A percentile compares a stretch with the other conserved stretches of the same genome.
Conservation (phyloP, 208 protist genomes). For the Leishmania major region DNA sequence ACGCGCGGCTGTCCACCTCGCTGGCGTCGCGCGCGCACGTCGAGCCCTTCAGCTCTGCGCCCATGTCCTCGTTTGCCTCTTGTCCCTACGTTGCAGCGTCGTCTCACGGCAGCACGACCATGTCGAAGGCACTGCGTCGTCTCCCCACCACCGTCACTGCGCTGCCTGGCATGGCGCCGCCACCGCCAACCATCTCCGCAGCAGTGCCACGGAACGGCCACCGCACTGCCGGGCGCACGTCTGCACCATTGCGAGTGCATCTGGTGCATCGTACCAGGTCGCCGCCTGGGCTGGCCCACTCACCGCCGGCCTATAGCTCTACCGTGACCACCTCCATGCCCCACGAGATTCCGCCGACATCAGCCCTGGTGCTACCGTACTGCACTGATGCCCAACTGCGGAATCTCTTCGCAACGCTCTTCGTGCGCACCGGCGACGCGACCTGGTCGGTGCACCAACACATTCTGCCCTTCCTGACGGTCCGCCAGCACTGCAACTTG, state of each 20-base stretch:
- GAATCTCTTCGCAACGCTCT: constrained; percentile 5
- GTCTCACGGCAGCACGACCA: neutral
- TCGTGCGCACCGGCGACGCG: neutral
- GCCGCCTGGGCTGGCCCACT: neutral
- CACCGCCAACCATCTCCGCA: neutral
- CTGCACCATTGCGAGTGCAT: neutral
- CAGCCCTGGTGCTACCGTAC: constrained; percentile 6
- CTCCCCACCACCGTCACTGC: neutral
- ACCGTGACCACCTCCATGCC: neutral
- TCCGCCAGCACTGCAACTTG: constrained; percentile 9
- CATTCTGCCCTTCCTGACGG: constrained; percentile 21
- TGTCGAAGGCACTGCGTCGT: neutral
- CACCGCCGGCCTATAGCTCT: neutral
- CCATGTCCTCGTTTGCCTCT: neutral
- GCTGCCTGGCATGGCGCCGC: neutral
- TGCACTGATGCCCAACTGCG: constrained; percentile 5
- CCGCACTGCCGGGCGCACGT: neutral
- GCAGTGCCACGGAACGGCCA: neutral
- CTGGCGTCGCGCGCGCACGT: neutral
- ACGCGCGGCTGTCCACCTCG: neutral
- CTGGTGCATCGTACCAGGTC: neutral
- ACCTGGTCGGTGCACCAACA: constrained; percentile 15
- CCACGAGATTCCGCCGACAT: neutral
- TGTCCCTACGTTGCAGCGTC: neutral
- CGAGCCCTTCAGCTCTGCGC: neutral